Percentiles rank a stretch among this genome's conserved stretches.
Conservation (phyloP, 352 stramenopile genomes). For the Pythium apleroticum region DNA sequence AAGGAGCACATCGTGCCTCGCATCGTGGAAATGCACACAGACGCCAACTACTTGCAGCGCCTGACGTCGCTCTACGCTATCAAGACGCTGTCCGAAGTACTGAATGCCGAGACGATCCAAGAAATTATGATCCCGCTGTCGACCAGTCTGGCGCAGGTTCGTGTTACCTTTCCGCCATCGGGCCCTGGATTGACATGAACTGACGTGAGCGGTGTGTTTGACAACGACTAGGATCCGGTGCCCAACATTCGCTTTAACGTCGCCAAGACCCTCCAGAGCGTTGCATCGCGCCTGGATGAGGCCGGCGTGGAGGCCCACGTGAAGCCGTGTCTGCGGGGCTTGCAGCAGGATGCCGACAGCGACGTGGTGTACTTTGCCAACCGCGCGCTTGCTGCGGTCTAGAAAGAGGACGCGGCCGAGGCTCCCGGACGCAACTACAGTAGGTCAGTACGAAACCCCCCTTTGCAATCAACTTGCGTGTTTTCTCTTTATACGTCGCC, state of each 20-base stretch:
- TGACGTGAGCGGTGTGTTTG: neutral
- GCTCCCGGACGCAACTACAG: constrained; percentile 23
- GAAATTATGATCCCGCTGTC: constrained; percentile 91
- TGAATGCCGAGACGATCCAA: constrained; percentile 75
- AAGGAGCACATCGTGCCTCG: constrained; percentile 92
- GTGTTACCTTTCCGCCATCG: neutral
- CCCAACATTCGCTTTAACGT: constrained; percentile 99
- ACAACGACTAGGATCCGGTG: constrained; percentile 80
- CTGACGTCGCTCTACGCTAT: constrained; percentile 91
- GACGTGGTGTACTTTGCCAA: constrained; percentile 95
- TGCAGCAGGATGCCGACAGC: constrained; percentile 90
- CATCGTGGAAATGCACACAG: constrained; percentile 92
- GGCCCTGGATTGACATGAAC: neutral
- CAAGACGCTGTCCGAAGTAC: constrained; percentile 77
- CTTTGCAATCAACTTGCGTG: constrained; percentile 25
- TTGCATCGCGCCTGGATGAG: constrained; percentile 75
- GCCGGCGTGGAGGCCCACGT: constrained; percentile 70
- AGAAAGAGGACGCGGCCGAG: constrained; percentile 26
- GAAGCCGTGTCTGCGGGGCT: constrained; percentile 78
- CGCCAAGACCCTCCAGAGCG: constrained; percentile 92
- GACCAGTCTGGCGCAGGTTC: constrained; percentile 89
- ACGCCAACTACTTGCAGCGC: constrained; percentile 94
- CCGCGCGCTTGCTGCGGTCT: constrained; percentile 66
- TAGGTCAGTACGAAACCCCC: constrained; percentile 14
- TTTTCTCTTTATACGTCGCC: constrained; percentile 12